phyloP scores from a whole-genome alignment of 2,329 filamentous ascomycete species.

The Trichoderma citrinoviride region DNA sequence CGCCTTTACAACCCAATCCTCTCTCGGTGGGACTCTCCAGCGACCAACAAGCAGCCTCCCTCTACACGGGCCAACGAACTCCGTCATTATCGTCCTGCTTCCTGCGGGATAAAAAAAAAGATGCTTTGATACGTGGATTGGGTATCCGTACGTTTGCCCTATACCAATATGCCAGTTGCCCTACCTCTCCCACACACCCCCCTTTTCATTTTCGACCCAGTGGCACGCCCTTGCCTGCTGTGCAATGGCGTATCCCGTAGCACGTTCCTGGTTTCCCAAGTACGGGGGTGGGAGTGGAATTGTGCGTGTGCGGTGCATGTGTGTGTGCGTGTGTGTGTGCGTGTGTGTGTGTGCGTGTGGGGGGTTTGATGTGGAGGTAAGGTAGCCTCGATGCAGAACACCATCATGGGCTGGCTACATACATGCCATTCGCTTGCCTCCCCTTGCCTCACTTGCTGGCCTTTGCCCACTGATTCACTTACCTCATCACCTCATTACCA shows the following conservation, averaged over 20 bases:
- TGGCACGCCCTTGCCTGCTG: slow-evolving; percentile 29
- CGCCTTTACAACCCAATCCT: slow-evolving; percentile 28
- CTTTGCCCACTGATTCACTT: not conserved
- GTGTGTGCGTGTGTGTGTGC: not conserved
- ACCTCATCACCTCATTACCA: not conserved
- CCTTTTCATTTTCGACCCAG: slow-evolving; percentile 13
- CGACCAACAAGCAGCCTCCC: slow-evolving; percentile 32
- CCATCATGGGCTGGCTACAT: not conserved
- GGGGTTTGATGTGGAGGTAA: slow-evolving; percentile 14
- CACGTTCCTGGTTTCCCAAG: slow-evolving; percentile 30
- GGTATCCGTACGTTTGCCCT: slow-evolving; percentile 42
- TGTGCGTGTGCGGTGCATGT: not conserved
- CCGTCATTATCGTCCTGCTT: slow-evolving; percentile 32
- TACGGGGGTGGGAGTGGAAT: slow-evolving; percentile 24
- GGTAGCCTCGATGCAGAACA: slow-evolving; percentile 18
- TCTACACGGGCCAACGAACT: slow-evolving; percentile 32
- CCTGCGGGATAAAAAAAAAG: slow-evolving; percentile 37
- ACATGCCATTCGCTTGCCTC: not conserved
- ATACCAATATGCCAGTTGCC: slow-evolving; percentile 31
- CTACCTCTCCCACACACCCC: slow-evolving; percentile 28
- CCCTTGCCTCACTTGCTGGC: not conserved
- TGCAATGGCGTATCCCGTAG: slow-evolving; percentile 23
- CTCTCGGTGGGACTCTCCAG: slow-evolving; percentile 32
- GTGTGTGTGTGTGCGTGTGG: slow-evolving; percentile 17
- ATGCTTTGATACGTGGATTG: slow-evolving; percentile 40